Conservation (phyloP, 768 basidiomycete species). For the Tricholoma saponaceum region DNA sequence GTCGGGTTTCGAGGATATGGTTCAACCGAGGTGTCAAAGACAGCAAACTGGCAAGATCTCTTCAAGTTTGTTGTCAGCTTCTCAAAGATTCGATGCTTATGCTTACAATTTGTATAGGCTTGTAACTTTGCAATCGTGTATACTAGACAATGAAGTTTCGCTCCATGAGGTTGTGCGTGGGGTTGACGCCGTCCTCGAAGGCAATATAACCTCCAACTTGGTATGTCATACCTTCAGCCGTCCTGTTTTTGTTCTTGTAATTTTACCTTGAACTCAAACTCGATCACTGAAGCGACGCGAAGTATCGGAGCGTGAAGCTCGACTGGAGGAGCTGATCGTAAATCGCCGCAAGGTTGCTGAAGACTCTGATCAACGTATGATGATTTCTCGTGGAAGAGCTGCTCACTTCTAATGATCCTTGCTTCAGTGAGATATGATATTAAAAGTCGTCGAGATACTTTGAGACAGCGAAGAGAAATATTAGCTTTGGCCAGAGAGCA, state of each 20-base stretch:
- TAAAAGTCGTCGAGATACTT: slow-evolving; percentile 26
- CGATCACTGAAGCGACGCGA: slow-evolving; percentile 55
- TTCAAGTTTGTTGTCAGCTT: slow-evolving; percentile 50
- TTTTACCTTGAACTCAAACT: slow-evolving; percentile 21
- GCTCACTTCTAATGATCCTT: slow-evolving; percentile 5
- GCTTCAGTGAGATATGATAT: slow-evolving; percentile 28
- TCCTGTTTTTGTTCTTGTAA: not conserved
- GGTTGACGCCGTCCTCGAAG: slow-evolving; percentile 43
- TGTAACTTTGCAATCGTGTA: slow-evolving; percentile 46
- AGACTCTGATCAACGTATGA: slow-evolving; percentile 44
- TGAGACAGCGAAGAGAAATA: slow-evolving; percentile 42
- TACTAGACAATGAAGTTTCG: slow-evolving; percentile 46
- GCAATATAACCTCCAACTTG: slow-evolving; percentile 30
- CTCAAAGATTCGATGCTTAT: not conserved
- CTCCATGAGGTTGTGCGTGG: slow-evolving; percentile 44
- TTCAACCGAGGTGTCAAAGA: slow-evolving; percentile 30
- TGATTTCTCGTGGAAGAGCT: slow-evolving; percentile 13
- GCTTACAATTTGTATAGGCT: slow-evolving; percentile 33
- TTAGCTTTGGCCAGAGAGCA: slow-evolving; percentile 41
- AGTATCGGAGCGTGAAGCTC: slow-evolving; percentile 58
- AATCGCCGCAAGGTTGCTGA: slow-evolving; percentile 39
- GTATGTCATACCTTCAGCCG: slow-evolving; percentile 31
- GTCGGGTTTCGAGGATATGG: slow-evolving; percentile 16
- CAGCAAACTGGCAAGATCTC: slow-evolving; percentile 64
- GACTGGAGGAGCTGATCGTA: slow-evolving; percentile 45